Conservation (phyloP, 768 basidiomycete genomes). For the Boletus pseudopeckii region DNA sequence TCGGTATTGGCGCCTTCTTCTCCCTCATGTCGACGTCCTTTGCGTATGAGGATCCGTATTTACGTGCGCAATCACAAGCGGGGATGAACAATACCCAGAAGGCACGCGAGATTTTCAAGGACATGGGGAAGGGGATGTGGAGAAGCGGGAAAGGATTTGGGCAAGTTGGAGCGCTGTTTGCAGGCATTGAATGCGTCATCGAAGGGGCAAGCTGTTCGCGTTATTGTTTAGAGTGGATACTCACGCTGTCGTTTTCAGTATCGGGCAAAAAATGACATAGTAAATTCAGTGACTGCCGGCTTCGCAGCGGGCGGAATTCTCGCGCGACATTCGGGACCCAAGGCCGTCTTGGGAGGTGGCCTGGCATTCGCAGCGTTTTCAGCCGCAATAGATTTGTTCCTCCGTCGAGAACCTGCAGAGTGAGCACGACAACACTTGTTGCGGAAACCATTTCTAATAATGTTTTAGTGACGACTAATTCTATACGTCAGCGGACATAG, state of each 20-base stretch:
- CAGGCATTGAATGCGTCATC: conserved; percentile 94
- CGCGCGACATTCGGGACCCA: conserved; percentile 83
- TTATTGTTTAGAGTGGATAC: neutral
- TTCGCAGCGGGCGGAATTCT: conserved; percentile 87
- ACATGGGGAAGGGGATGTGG: conserved; percentile 95
- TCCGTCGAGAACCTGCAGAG: conserved; percentile 80
- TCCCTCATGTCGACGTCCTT: conserved; percentile 95
- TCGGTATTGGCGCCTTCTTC: conserved; percentile 92
- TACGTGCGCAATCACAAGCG: conserved; percentile 58
- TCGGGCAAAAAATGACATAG: conserved; percentile 93
- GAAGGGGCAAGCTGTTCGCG: conserved; percentile 70
- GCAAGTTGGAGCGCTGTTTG: conserved; percentile 90
- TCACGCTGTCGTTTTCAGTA: conserved; percentile 51
- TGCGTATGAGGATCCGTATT: conserved; percentile 89
- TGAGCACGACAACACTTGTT: conserved; percentile 33
- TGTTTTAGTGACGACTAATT: conserved; percentile 39
- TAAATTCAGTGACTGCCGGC: conserved; percentile 84
- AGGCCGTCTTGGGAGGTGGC: conserved; percentile 83
- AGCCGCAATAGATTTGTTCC: conserved; percentile 78
- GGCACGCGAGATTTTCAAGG: conserved; percentile 80
- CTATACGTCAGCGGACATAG: neutral
- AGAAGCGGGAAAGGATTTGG: conserved; percentile 87
- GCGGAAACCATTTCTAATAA: conserved; percentile 2
- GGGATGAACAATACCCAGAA: conserved; percentile 69
- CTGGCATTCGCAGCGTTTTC: conserved; percentile 93